Evolutionary conservation across 345 rosid genomes (phyloP).

Genomic region (Kandelia obovata): DNA sequence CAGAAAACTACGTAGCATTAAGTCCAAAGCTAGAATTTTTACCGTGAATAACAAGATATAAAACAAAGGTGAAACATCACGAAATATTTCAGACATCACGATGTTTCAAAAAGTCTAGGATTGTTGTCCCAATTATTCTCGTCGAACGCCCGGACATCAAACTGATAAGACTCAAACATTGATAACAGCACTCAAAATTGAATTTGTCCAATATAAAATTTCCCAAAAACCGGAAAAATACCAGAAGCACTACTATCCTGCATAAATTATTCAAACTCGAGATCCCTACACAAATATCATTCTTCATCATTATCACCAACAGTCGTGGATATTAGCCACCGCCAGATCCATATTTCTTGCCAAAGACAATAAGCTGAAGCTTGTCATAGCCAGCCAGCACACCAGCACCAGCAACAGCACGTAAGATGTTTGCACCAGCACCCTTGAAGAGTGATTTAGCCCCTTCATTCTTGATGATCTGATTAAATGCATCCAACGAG

Average conservation of each 20-base stretch:
- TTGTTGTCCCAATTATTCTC: not conserved
- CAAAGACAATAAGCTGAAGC: slow-evolving; percentile 72
- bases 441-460: slow-evolving; percentile 82
- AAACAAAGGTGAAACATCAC: no score
- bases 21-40: no score
- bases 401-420: slow-evolving; percentile 92
- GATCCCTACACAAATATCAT: not conserved
- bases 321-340: slow-evolving; percentile 24
- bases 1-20: no score
- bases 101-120: not conserved
- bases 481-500: slow-evolving; percentile 64
- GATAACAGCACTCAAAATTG: not conserved
- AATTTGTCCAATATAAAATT: not conserved
- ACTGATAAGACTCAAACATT: not conserved
- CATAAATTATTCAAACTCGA: not conserved
- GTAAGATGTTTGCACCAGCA: slow-evolving; percentile 91
- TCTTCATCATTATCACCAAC: not conserved
- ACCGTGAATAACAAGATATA: no score
- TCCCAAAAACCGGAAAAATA: not conserved
- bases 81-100: no score
- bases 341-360: slow-evolving; percentile 86
- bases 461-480: slow-evolving; percentile 78
- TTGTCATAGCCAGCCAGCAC: slow-evolving; percentile 89
- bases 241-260: not conserved
- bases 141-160: not conserved